Base-by-base conservation (phyloP, 805 yeast species). In the Zygosaccharomyces kombuchaensis region DNA sequence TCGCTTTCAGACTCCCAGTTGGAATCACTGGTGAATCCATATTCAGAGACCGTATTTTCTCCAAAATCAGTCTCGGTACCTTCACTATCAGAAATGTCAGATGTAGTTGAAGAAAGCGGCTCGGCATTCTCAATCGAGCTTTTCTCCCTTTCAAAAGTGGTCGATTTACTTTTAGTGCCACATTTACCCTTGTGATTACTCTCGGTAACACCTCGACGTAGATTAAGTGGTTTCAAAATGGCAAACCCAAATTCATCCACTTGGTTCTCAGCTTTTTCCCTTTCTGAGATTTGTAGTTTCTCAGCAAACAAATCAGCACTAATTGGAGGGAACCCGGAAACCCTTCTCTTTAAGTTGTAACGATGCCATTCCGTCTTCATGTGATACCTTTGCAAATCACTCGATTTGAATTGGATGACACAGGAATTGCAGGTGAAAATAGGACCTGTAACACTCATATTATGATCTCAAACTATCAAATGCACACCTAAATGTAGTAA, bases 331-430 rank as follows among this genome's bases (percentile, higher is more conserved):
- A 89, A 68, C 25, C 77, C 76, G 1, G 96, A 96, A 26, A 93
- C 96, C 58, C 96, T 78, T 69, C 99, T 80, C 63, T 93, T 93
- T 60, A 93, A 75, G 60, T 93, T 93, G 67, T 93, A 93, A 52
- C 99, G 77, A 63, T 93, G 99, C 99, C 99, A 93, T 46, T 93
- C 99, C 2, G 96, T 82, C 63, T 87, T 88, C 99, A 93, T 93
- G 64, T 93, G 99, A 53, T 76, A 76, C 51, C 98, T 75, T 69
- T 93, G 99, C 47, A 82, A 73, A 51, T 83, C 93, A n/a, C 95
- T 83, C 30, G 82, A 73, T 35, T 82, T 78, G 60, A 93, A 93
- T 37, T 82, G 81, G 52, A 88, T 79, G 19, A 80, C 81, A 67
- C 99, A 93, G 16, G 96, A 84, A 60, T 90, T 87, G 68, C 99